A percentile compares a stretch with the other conserved stretches of the same genome.
Conservation (phyloP, 371 early-diverging fungal genomes). For the Mucor ambiguus region DNA sequence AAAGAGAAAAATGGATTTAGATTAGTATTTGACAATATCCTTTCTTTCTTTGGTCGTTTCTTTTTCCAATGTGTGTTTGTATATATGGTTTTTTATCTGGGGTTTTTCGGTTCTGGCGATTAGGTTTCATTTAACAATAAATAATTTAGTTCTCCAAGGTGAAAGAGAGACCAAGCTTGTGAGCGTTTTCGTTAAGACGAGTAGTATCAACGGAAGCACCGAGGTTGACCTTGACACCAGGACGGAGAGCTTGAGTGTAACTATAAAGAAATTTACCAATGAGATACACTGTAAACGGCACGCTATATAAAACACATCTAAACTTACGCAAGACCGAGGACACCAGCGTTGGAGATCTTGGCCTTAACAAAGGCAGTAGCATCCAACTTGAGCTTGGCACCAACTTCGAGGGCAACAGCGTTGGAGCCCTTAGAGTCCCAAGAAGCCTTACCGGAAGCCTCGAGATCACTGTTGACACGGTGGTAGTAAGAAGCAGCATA, state of each 20-base stretch:
- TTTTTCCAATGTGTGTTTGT: background rate
- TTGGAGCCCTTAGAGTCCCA: constrained; percentile 83
- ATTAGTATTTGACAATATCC: constrained; percentile 6
- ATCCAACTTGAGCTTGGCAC: constrained; percentile 93
- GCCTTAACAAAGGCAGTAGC: constrained; percentile 91
- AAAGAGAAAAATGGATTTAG: background rate
- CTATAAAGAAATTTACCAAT: constrained; percentile 19
- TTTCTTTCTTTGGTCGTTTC: background rate
- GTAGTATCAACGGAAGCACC: constrained; percentile 93
- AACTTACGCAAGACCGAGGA: constrained; percentile 79
- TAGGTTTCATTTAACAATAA: background rate
- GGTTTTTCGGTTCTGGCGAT: background rate
- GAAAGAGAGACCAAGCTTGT: constrained; percentile 93
- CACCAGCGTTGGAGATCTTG: constrained; percentile 95
- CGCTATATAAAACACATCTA: constrained; percentile 12
- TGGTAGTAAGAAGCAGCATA: constrained; percentile 96
- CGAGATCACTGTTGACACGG: constrained; percentile 85
- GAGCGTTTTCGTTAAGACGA: constrained; percentile 89
- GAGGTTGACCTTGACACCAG: constrained; percentile 92
- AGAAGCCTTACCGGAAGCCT: constrained; percentile 93
- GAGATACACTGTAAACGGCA: background rate
- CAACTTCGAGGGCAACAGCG: constrained; percentile 90
- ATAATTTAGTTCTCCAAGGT: constrained; percentile 79
- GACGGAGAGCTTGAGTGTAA: constrained; percentile 92
- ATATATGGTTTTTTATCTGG: background rate